Conservation (phyloP, 176 grass and related monocot genomes). For the Oryza coarctata region DNA sequence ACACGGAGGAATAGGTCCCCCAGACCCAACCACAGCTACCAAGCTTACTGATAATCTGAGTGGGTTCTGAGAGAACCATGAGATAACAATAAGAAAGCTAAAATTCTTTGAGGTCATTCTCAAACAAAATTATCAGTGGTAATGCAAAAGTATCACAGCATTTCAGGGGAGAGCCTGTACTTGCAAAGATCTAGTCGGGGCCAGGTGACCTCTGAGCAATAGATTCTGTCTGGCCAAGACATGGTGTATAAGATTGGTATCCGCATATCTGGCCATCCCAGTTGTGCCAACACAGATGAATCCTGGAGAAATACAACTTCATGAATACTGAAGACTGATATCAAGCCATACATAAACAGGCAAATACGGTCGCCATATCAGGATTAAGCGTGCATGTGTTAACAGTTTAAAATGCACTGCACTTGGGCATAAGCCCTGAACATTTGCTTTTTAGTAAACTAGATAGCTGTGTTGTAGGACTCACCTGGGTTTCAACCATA, state of each 20-base stretch:
- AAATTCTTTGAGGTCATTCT: not conserved
- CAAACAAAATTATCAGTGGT: not conserved
- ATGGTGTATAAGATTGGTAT: slow-evolving; percentile 92
- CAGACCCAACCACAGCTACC: not conserved
- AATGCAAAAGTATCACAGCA: slow-evolving; percentile 11
- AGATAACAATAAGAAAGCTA: not conserved
- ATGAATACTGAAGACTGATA: slow-evolving; percentile 10
- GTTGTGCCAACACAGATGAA: slow-evolving; percentile 87
- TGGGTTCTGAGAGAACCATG: not conserved
- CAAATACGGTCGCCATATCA: not conserved
- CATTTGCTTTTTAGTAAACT: slow-evolving; percentile 10
- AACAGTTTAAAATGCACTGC: not conserved
- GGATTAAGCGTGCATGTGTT: slow-evolving; percentile 4
- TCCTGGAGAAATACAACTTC: slow-evolving; percentile 55
- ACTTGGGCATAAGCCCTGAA: not conserved
- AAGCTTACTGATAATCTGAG: not conserved
- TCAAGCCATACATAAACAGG: slow-evolving; percentile 12
- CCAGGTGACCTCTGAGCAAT: slow-evolving; percentile 92
- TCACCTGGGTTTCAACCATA: slow-evolving; percentile 96
- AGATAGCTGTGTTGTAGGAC: not conserved
- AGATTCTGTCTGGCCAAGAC: slow-evolving; percentile 95
- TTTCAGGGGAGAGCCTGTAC: slow-evolving; percentile 40
- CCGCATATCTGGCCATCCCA: slow-evolving; percentile 97
- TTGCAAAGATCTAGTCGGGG: slow-evolving; percentile 97
- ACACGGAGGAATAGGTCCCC: slow-evolving; percentile 3